A percentile compares a stretch with the other conserved stretches of the same genome.
Conservation (phyloP, 768 basidiomycete species). For the Hericium erinaceus region DNA sequence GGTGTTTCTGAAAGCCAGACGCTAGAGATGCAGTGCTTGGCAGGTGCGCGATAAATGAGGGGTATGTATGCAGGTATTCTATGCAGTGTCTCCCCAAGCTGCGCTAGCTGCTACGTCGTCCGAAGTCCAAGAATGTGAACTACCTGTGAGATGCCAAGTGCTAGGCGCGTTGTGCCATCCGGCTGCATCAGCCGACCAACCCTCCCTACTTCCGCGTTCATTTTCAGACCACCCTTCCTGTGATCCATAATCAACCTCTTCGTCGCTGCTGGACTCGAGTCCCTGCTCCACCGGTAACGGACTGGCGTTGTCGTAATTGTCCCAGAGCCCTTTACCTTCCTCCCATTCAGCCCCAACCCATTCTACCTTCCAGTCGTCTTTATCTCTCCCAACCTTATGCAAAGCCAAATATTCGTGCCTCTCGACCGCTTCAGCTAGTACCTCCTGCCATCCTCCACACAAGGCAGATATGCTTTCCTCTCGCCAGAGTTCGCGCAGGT, state of each 20-base stretch:
- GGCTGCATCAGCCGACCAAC: no score
- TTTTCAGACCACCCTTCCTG: no score
- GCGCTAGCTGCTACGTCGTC: background rate
- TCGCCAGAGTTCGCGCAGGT: conserved; percentile 34
- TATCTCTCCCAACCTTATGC: conserved; percentile 7
- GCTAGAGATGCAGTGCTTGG: no score
- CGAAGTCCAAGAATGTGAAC: no score
- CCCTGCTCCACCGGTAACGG: no score
- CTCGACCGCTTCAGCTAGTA: conserved; percentile 39
- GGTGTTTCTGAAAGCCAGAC: no score
- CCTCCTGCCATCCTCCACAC: conserved; percentile 58
- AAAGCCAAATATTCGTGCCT: conserved; percentile 4
- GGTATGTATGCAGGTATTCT: background rate
- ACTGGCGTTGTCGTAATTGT: background rate
- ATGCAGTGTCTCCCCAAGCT: background rate
- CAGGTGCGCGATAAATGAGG: no score
- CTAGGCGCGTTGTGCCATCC: no score
- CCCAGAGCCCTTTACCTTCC: background rate
- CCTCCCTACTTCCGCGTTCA: no score
- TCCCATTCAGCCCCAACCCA: conserved; percentile 16
- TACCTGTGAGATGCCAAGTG: no score
- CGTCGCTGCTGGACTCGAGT: no score
- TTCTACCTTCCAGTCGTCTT: conserved; percentile 14
- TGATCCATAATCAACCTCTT: no score
- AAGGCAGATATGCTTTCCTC: conserved; percentile 35